phyloP scores from a whole-genome alignment of 257 asterid species.

The Osmanthus fragrans region DNA sequence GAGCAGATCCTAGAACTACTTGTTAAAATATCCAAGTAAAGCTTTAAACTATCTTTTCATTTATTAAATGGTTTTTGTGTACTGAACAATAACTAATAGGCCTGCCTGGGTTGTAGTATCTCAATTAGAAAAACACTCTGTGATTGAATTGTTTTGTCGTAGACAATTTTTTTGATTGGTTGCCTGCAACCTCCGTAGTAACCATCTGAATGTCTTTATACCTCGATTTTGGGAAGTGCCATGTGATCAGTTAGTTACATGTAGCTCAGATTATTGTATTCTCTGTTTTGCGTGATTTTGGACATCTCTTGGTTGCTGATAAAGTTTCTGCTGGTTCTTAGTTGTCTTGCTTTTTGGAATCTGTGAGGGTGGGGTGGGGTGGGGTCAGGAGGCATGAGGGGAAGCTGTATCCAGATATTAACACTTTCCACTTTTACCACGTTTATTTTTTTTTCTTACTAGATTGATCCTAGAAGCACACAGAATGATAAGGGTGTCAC shows the following conservation, averaged over 20 bases:
- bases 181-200: background rate
- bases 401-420: background rate
- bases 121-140: background rate
- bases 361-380: background rate
- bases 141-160: background rate
- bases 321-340: background rate
- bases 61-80: background rate
- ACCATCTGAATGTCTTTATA: background rate
- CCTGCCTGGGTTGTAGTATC: background rate
- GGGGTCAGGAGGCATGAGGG: background rate
- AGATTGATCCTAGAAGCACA: background rate
- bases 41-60: background rate
- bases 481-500: conserved; percentile 9
- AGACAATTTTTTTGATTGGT: background rate
- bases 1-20: conserved; percentile 9
- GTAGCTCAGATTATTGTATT: background rate
- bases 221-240: background rate
- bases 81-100: background rate
- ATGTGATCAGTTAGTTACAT: background rate
- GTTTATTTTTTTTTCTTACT: background rate
- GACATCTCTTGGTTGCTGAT: background rate
- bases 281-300: background rate
- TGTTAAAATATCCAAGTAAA: background rate
- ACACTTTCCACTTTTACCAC: background rate
- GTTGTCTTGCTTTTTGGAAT: background rate